phyloP scores from a whole-genome alignment of 805 yeast genomes.

The Ogataea glucozyma region DNA sequence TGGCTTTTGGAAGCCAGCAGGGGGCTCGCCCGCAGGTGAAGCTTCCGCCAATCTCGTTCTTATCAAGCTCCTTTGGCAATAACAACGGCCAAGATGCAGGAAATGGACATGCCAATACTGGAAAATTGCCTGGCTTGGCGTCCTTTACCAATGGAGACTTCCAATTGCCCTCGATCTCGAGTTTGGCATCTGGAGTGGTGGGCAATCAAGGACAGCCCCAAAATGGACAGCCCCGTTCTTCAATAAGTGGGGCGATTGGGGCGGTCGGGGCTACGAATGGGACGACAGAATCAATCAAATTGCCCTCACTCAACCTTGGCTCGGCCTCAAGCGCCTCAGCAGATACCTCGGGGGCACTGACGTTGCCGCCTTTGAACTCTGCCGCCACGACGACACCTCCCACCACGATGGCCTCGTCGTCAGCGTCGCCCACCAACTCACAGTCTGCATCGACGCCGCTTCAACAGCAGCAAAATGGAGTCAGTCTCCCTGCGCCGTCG shows the following conservation, averaged over 20 bases:
- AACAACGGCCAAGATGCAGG: conserved; percentile 10
- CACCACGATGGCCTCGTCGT: conserved; percentile 6
- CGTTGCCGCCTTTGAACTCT: conserved; percentile 13
- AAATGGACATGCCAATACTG: neutral
- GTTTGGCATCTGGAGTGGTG: conserved; percentile 9
- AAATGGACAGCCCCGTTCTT: neutral
- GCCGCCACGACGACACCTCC: conserved; percentile 8
- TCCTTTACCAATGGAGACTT: conserved; percentile 21
- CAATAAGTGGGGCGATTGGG: neutral
- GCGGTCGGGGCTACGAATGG: conserved; percentile 6
- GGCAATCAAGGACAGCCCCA: conserved; percentile 1
- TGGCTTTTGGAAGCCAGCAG: conserved; percentile 7
- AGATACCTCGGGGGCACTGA: conserved; percentile 6
- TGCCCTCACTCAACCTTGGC: conserved; percentile 20
- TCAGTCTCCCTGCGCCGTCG: conserved; percentile 22
- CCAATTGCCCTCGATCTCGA: conserved; percentile 16
- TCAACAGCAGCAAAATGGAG: neutral
- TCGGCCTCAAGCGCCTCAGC: conserved; percentile 9
- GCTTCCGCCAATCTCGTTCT: conserved; percentile 31
- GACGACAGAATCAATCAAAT: conserved; percentile 14
- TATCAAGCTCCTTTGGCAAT: conserved; percentile 17
- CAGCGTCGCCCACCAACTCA: conserved; percentile 11
- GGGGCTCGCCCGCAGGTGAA: conserved; percentile 20
- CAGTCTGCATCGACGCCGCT: conserved; percentile 1
- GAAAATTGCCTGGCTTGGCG: conserved; percentile 9